phyloP scores from a whole-genome alignment of 192 early-diverging fungal genomes.

The Backusella australiensis region DNA sequence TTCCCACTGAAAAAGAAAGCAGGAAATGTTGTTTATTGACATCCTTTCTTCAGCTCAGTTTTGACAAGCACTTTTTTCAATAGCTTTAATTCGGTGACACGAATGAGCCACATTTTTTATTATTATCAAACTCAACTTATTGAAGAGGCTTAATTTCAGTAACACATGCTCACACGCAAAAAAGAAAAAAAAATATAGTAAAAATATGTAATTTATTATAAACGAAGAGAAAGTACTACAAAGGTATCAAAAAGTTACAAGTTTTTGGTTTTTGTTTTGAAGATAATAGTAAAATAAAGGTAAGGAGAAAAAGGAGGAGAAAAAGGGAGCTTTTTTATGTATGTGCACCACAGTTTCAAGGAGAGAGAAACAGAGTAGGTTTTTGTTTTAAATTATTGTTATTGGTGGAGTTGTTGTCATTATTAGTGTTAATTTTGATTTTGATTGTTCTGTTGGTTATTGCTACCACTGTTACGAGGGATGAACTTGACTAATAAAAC shows the following conservation, averaged over 20 bases:
- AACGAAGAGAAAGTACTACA: background rate
- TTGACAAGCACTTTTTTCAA: background rate
- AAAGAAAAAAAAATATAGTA: background rate
- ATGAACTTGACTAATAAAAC: slow-evolving; percentile 33
- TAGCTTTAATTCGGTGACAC: background rate
- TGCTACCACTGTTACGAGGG: slow-evolving; percentile 12
- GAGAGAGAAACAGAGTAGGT: background rate
- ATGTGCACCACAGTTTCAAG: background rate
- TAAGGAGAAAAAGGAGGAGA: background rate
- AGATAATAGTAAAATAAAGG: background rate
- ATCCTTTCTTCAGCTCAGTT: slow-evolving; percentile 82
- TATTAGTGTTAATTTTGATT: background rate
- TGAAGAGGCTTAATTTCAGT: background rate
- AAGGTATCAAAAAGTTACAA: background rate
- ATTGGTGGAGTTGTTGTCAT: background rate
- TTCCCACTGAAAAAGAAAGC: background rate
- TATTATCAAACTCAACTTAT: background rate
- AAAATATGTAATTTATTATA: background rate
- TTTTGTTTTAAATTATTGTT: background rate
- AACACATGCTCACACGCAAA: background rate
- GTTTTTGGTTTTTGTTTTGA: background rate
- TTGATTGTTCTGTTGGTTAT: background rate
- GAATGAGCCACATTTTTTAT: background rate
- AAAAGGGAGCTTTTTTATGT: background rate
- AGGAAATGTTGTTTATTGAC: slow-evolving; percentile 75